phyloP scores from a whole-genome alignment of 768 basidiomycete genomes.

The Pleurotus sapidus region DNA sequence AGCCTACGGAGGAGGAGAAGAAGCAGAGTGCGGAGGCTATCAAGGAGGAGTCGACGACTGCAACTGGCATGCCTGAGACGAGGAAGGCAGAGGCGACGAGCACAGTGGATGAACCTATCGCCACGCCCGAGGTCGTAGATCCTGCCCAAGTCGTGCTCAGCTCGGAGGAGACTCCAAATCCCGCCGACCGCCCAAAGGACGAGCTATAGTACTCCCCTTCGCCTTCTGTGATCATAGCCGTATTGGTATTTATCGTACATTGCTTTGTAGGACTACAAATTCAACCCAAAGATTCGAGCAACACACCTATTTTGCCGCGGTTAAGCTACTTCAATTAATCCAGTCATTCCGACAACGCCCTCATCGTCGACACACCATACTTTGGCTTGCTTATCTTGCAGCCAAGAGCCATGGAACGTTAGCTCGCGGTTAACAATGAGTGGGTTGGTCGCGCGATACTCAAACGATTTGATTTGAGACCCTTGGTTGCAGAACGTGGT shows the following conservation, averaged over 20 bases:
- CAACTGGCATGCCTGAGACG: conserved; percentile 10
- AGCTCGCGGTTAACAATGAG: conserved; percentile 49
- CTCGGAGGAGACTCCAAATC: conserved; percentile 10
- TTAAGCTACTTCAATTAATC: conserved; percentile 30
- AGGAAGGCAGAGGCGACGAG: conserved; percentile 2
- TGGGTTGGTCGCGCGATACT: conserved; percentile 70
- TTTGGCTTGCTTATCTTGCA: conserved; percentile 32
- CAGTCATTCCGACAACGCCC: conserved; percentile 70
- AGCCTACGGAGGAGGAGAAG: conserved; percentile 3
- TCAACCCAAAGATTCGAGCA: too few species aligned
- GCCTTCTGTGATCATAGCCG: background rate
- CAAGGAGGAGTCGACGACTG: conserved; percentile 11
- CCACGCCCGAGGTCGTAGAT: background rate
- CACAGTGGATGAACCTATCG: background rate
- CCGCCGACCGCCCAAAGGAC: conserved; percentile 14
- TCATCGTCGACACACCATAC: conserved; percentile 61
- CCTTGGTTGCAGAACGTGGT: conserved; percentile 47
- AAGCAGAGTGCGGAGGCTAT: conserved; percentile 6
- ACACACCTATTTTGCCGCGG: background rate
- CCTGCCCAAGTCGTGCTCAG: background rate
- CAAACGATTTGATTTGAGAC: conserved; percentile 45
- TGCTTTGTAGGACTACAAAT: too few species aligned
- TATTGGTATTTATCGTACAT: background rate
- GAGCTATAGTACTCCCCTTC: conserved; percentile 15
- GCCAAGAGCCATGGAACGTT: conserved; percentile 45